phyloP scores from a whole-genome alignment of 2,329 filamentous ascomycete species.

The Dactylellina leptospora region DNA sequence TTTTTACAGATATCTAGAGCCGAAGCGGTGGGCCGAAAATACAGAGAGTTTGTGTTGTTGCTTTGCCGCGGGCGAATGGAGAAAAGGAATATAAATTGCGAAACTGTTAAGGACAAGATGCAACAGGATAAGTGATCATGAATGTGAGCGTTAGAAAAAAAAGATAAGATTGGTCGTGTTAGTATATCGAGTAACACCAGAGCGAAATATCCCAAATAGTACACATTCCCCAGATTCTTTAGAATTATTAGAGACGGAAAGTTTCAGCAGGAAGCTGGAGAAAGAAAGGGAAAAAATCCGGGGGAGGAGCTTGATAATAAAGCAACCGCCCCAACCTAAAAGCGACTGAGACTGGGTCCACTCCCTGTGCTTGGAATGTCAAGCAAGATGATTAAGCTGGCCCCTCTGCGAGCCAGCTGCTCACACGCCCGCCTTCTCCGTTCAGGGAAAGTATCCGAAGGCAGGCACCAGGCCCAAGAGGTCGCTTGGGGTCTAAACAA shows the following conservation, averaged over 20 bases:
- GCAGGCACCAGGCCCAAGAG: conserved; percentile 35
- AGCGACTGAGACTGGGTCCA: conserved; percentile 47
- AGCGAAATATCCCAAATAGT: conserved; percentile 53
- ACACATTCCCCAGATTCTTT: conserved; percentile 49
- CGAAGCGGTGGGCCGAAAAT: conserved; percentile 1
- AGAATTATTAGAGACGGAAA: conserved; percentile 33
- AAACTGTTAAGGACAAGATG: conserved; percentile 4
- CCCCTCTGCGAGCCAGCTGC: conserved; percentile 6
- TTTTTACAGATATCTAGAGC: neutral
- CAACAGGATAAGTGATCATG: conserved; percentile 25
- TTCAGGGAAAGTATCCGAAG: conserved; percentile 53
- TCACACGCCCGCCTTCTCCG: conserved; percentile 39
- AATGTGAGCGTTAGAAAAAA: conserved; percentile 5
- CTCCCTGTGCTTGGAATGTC: conserved; percentile 38
- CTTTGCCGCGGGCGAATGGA: conserved; percentile 46
- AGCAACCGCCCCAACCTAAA: conserved; percentile 42
- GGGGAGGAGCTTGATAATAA: conserved; percentile 53
- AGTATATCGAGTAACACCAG: conserved; percentile 53
- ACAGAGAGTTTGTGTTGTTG: conserved; percentile 22
- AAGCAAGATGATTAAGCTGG: conserved; percentile 45
- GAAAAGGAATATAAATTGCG: conserved; percentile 11
- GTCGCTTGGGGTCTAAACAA: neutral
- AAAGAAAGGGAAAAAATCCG: conserved; percentile 32
- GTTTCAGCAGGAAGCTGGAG: conserved; percentile 41
- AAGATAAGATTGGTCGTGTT: conserved; percentile 3